Conservation (phyloP, 1,284 basidiomycete genomes). For the Retiboletus flavoniger region DNA sequence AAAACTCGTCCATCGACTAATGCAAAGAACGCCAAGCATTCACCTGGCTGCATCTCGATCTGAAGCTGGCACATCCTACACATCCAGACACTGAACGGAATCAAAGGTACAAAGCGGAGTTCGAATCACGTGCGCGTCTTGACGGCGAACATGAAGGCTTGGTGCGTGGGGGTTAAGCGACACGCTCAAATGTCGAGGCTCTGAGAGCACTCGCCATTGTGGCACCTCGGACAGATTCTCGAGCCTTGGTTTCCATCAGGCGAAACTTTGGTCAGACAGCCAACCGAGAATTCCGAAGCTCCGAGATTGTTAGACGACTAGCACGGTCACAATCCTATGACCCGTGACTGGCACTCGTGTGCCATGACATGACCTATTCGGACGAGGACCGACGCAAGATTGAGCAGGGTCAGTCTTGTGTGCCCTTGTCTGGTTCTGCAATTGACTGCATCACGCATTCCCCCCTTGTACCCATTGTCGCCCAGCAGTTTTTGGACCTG, state of each 20-base stretch:
- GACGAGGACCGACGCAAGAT: no score
- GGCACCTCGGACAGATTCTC: slow-evolving; percentile 49
- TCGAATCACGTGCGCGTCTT: slow-evolving; percentile 55
- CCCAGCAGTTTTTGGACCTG: slow-evolving; percentile 68
- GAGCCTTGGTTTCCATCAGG: slow-evolving; percentile 42
- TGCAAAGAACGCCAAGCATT: slow-evolving; percentile 14
- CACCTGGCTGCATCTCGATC: slow-evolving; percentile 44
- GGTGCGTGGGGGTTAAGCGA: not conserved
- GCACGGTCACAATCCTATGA: no score
- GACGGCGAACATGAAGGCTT: slow-evolving; percentile 46
- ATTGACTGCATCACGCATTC: no score
- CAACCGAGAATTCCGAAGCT: slow-evolving; percentile 37
- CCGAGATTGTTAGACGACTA: slow-evolving; percentile 15
- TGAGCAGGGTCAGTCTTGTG: no score
- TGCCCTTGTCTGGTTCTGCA: no score
- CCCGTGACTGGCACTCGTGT: no score
- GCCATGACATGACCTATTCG: no score
- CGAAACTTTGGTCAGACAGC: slow-evolving; percentile 47
- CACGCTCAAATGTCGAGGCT: not conserved
- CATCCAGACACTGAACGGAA: slow-evolving; percentile 53
- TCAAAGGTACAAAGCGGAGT: slow-evolving; percentile 49
- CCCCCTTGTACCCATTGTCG: slow-evolving; percentile 51
- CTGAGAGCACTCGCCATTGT: slow-evolving; percentile 40
- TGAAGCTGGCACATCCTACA: slow-evolving; percentile 53
- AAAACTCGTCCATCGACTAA: not conserved